Base-by-base conservation (phyloP, 2,329 filamentous ascomycete genomes). In the Fusarium veterinarium region DNA sequence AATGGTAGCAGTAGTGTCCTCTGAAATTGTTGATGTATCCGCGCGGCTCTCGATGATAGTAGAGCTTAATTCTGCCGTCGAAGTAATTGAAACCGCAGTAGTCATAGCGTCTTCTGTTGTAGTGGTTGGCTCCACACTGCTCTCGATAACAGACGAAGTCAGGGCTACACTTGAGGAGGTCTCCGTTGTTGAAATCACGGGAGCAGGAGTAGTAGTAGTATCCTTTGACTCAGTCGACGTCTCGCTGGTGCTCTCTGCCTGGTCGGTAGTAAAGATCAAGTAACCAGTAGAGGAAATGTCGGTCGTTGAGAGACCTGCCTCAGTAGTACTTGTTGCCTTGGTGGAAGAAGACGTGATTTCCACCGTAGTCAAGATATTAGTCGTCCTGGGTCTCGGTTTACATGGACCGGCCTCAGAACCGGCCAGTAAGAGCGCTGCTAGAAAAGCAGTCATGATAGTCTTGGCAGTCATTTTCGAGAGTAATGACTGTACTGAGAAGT, bases 1-100 rank as follows among this genome's bases (percentile, higher is more conserved):
- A 8, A 6, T 13, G 4, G 17, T 4, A 8, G 10, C 8, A 5
- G 42, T 28, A 8, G 25, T 13, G 25, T 4, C 19, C 3, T 14
- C 25, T 3, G 19, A 20, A 12, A 46, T 3, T 0, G 4, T 20
- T 7, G 8, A 7, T 46, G 6, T 44, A 4, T 3, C 7, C 0
- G 41, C 19, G 7, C 6, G 3, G 2, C 41, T 19, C 17, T 8
- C 16, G 5, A 8, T 16, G 8, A 25, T 8, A 25, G 10, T 6
- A 19, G 16, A 25, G 41, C 23, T 44, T 12, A 8, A 4, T 44
- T 3, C 23, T 6, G 6, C 9, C 3, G 2, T 10, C 5, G 4
- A 25, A 7, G 6, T 44, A 17, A 7, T 25, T 17, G 6, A 5
- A 17, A 5, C 6, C 1, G 10, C 8, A 12, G 16, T 12, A 25